These are phyloP conservation scores for Xylaria sp. DNA, from an alignment of 2,329 filamentous ascomycete species.

Conservation along the genomic window DNA sequence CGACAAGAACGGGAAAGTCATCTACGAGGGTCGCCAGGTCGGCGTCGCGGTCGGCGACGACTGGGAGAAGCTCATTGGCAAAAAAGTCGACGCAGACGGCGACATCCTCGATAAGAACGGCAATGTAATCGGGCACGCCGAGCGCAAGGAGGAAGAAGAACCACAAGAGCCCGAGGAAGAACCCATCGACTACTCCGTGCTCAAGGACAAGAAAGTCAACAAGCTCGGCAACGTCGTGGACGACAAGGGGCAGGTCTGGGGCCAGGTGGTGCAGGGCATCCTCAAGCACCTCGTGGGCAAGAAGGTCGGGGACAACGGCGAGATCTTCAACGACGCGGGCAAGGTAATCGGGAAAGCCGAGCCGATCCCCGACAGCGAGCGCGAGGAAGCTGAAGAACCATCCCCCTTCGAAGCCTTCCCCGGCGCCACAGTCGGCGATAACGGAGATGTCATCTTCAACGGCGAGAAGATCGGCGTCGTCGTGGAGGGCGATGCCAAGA, in stretches of 20 bases:
- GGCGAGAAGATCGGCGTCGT: slow-evolving; percentile 65
- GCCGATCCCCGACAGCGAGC: slow-evolving; percentile 62
- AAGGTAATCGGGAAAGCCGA: slow-evolving; percentile 72
- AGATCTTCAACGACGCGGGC: slow-evolving; percentile 74
- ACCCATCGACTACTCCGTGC: slow-evolving; percentile 52
- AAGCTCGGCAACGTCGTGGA: slow-evolving; percentile 64
- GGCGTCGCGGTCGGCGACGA: slow-evolving; percentile 48
- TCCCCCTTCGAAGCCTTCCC: slow-evolving; percentile 65
- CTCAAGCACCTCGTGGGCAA: slow-evolving; percentile 67
- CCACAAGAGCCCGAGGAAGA: slow-evolving; percentile 42
- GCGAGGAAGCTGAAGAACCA: slow-evolving; percentile 53
- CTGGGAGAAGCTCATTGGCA: slow-evolving; percentile 43
- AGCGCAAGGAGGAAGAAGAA: slow-evolving; percentile 44
- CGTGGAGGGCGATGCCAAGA: slow-evolving; percentile 67
- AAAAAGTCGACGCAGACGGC: slow-evolving; percentile 45
- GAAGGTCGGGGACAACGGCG: slow-evolving; percentile 68
- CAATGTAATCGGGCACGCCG: slow-evolving; percentile 44
- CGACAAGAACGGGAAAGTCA: slow-evolving; percentile 46
- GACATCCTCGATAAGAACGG: slow-evolving; percentile 46
- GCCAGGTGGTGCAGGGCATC: slow-evolving; percentile 68
- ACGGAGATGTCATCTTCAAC: slow-evolving; percentile 59
- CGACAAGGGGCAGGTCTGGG: slow-evolving; percentile 60
- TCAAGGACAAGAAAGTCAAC: slow-evolving; percentile 63
- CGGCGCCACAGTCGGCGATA: slow-evolving; percentile 56
- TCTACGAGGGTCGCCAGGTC: slow-evolving; percentile 45